Base-by-base conservation (phyloP, 2,329 filamentous ascomycete genomes). In the Bipolaris victoriae region DNA sequence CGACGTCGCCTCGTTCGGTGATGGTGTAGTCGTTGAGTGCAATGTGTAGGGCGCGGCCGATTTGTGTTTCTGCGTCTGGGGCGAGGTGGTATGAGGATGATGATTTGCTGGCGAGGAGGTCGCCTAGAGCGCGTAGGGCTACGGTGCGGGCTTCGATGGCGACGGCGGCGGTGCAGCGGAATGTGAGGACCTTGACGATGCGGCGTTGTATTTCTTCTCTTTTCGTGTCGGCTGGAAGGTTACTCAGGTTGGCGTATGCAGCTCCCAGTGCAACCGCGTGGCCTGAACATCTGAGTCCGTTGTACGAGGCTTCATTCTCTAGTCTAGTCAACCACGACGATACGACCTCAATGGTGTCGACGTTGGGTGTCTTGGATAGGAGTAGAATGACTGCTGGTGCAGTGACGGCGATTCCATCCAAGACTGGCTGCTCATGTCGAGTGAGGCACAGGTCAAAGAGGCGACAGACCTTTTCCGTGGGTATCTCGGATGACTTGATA, bases 11-110 rank as follows among this genome's bases (percentile, higher is more conserved):
- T 55, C 92, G 84, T 13, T 93, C 88, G 64, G 91, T 94, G 3
- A 91, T 93, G 0, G 91, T 96, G 70, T 98, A 98, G 72, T 99
- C 93, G 63, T 94, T 89, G 26, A 99, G 77, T 0, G 88, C 79
- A 26, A 68, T 67, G 26, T 75, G 69, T 6, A 78, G 55, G 6
- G 76, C 75, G 22, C 54, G 63, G 7, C 62, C 58, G 18, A 77
- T 63, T 39, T 70, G 68, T 10, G 63, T 57, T 49, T 61, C 65
- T 5, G 65, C 51, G 11, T 65, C 58, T 20, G 52, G 35, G 43
- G 61, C 57, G 13, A 66, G 55, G 3, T 52, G 46, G 18, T 13
- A 44, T 20, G 52, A 35, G 24, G 1, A 15, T 3, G 46, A 44
- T 4, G 46, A 49, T 13, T 46, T 56, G 18, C 57, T 66, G 10